These are phyloP conservation scores for Chlamydomonas sphaeroides DNA, from an alignment of 139 green algal genomes.

Conservation along the genomic window DNA sequence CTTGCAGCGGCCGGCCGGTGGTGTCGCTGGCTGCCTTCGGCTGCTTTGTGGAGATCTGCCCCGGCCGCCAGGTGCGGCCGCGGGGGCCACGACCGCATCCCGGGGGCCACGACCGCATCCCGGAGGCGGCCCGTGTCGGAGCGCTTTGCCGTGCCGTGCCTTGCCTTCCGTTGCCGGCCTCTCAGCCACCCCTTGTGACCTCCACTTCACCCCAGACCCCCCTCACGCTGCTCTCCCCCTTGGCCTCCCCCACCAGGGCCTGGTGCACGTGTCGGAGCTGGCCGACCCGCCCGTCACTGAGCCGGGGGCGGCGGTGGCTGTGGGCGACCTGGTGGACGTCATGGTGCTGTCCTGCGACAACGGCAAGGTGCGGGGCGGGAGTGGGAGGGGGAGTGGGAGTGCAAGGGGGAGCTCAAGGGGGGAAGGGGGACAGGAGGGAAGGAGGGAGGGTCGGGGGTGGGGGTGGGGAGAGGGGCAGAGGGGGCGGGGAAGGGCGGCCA, in stretches of 20 bases:
- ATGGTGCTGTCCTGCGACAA: conserved; percentile 71
- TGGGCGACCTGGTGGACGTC: conserved; percentile 84
- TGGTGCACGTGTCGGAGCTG: conserved; percentile 84
- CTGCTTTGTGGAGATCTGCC: conserved; percentile 73
- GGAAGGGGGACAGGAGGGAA: not conserved
- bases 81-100: no score
- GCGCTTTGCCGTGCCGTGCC: no score
- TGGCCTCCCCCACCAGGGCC: conserved; percentile 60
- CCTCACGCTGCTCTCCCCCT: no score
- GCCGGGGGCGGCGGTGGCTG: conserved; percentile 58
- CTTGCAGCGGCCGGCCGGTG: not conserved
- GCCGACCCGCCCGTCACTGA: conserved; percentile 37
- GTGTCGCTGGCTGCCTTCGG: conserved; percentile 68
- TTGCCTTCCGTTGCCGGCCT: conserved; percentile 13
- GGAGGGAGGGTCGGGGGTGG: no score
- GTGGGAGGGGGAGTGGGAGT: not conserved
- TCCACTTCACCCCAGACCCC: conserved; percentile 19
- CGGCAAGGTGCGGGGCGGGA: conserved; percentile 51
- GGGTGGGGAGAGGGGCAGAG: not conserved
- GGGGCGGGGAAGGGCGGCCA: not conserved
- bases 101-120: no score
- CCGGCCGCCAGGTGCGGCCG: conserved; percentile 48
- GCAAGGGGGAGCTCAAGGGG: not conserved
- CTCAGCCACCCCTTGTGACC: conserved; percentile 41
- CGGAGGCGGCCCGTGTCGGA: no score